Evolutionary conservation across 169 alveolate genomes (phyloP), one percentile per base, ranked within the genome.

Genomic region (Plasmodium relictum): DNA sequence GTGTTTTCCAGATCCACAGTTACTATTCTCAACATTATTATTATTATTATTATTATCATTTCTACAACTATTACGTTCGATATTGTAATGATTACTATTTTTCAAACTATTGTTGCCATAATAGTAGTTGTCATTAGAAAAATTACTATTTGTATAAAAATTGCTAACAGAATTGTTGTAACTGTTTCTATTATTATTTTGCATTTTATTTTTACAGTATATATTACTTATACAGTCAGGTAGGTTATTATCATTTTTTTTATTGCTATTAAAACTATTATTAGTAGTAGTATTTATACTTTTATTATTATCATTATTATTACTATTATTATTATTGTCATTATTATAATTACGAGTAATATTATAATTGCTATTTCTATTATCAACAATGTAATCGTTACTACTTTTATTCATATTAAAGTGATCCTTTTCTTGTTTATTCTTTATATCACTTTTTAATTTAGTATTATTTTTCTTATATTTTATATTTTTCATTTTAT

Each of bases 1-100:
- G 3, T 31, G 39, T 31, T 31, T 31, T 31, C 3, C 39, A 31
- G 6, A 2, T 31, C 3, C 39, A 31, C 3, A 31, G 3, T 31
- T 2, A 31, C 39, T 31, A 31, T 31, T 31, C 3, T 31, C 39
- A 31, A 2, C 39, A 31, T 31, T 31, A 37, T 31, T 58, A 71
- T 52, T 58, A 71, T 52, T 59, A 50, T 58, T 8, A 10, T 45
- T 41, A 50, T 8, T 31, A 71, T 62, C 48, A 62, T 9, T 44
- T 22, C 6, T 44, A 1, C 6, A 4, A 50, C 6, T 44, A 12
- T 69, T 7, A 37, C 26, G 20, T 10, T 37, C 26, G 26, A 20
- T 42, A 16, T 69, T 2, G 18, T 14, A 24, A 44, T n/a, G 39
- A 31, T 31, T 69, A 7, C 24, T 9, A 20, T 6, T 52, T 44